Base-by-base conservation (phyloP, 371 early-diverging fungal genomes). In the Mortierella sp. region DNA sequence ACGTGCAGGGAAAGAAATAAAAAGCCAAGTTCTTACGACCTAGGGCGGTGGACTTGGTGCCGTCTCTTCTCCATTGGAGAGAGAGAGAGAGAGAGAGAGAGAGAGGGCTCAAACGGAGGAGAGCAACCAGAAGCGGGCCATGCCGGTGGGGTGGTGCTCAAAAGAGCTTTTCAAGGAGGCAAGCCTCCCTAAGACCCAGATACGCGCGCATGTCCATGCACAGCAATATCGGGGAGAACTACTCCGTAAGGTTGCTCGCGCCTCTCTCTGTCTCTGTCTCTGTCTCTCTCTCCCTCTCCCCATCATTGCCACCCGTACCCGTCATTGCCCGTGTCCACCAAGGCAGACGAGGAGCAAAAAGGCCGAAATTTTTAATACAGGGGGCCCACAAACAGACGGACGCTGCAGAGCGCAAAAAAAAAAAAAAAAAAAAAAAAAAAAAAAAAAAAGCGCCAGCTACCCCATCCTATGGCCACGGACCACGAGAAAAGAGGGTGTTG, bases 181-280 rank as follows among this genome's bases (percentile, higher is more conserved):
- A 37, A 37, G 37, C 37, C 37, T 43, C 45, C 23, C 60, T 21
- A 44, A 23, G 23, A 45, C 44, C 23, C 45, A 43, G 19, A 23
- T n/a, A 37, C 60, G 45, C n/a, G 16, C 50, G 21, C 50, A 60
- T 28, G 46, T 45, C 37, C 45, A 45, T 43, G 60, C 60, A 57
- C 2, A 59, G 37, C n/a, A 62, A 51, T 19, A 29, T n/a, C 29
- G 48, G 50, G n/a, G 30, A 30, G 30, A 51, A 18, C 0, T 6
- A 48, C 25, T 57, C 18, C 46, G 15, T n/a, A 45, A 16, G 16
- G 46, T 18, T 19, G 12, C 25, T 29, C 21, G 47, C 23, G 53
- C 26, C 26, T 48, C 23, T 16, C 26, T n/a, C 14, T 4, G 11
- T n/a, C 26, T 15, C 57, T 37, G 18, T 29, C 18, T n/a, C 26